Conservation (phyloP, 768 basidiomycete species). For the Pholiota conissans region DNA sequence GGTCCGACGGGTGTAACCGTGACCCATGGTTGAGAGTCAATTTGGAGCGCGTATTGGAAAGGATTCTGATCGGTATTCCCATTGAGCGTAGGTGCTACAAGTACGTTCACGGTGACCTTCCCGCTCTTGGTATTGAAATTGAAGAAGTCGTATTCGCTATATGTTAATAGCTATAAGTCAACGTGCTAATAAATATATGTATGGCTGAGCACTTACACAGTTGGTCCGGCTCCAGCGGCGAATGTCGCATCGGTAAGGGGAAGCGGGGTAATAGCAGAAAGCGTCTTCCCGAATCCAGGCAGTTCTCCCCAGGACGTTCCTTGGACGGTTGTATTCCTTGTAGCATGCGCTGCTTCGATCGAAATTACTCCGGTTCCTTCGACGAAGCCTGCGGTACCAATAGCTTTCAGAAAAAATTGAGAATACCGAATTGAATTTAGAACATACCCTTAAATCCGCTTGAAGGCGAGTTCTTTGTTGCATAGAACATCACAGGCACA, state of each 20-base stretch:
- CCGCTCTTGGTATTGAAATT: constrained; percentile 52
- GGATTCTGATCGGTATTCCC: constrained; percentile 48
- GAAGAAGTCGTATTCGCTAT: constrained; percentile 66
- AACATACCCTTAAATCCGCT: constrained; percentile 49
- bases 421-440: not conserved
- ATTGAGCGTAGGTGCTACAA: constrained; percentile 55
- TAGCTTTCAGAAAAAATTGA: too few relatives aligned
- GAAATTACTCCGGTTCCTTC: constrained; percentile 64
- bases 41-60: constrained; percentile 48
- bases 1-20: constrained; percentile 47
- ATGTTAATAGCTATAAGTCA: not conserved
- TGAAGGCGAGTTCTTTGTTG: constrained; percentile 38
- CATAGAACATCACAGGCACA: constrained; percentile 33
- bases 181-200: not conserved
- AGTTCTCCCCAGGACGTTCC: constrained; percentile 60
- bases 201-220: constrained; percentile 39
- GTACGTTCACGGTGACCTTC: constrained; percentile 48
- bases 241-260: constrained; percentile 55
- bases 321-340: constrained; percentile 45
- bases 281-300: constrained; percentile 58
- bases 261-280: constrained; percentile 62
- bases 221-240: constrained; percentile 61
- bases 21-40: constrained; percentile 44
- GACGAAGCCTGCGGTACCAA: constrained; percentile 46
- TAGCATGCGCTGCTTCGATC: constrained; percentile 64